A percentile compares a stretch with the other conserved stretches of the same genome.
These are phyloP conservation scores for Leishmania arabica DNA, from an alignment of 208 protist species.

Conservation along the genomic window DNA sequence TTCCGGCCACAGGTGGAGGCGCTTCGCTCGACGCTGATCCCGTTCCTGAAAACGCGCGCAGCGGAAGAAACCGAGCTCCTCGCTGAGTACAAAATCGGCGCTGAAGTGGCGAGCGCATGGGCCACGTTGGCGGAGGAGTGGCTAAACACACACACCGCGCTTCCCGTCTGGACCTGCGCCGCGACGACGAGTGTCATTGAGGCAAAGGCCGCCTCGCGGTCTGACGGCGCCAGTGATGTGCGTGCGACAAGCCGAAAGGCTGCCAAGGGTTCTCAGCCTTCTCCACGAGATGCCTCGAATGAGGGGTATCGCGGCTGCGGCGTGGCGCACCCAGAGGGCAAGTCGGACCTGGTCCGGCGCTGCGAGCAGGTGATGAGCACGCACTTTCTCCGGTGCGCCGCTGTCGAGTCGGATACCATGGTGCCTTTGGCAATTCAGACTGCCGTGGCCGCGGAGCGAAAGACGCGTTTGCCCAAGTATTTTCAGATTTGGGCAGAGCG, in stretches of 20 bases:
- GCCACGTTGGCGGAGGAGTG: constrained; percentile 28
- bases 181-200: constrained; percentile 9
- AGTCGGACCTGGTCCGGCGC: constrained; percentile 49
- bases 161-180: constrained; percentile 55
- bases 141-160: constrained; percentile 29
- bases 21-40: constrained; percentile 39
- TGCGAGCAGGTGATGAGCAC: constrained; percentile 53
- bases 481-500: constrained; percentile 39
- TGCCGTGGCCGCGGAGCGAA: constrained; percentile 44
- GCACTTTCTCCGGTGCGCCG: constrained; percentile 40
- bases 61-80: constrained; percentile 30
- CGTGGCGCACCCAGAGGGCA: constrained; percentile 56
- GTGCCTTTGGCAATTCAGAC: constrained; percentile 44
- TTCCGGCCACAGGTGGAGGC: constrained; percentile 49
- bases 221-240: not conserved
- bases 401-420: constrained; percentile 16
- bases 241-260: not conserved
- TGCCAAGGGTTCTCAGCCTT: not conserved
- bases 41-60: constrained; percentile 51
- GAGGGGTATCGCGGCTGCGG: constrained; percentile 35
- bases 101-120: constrained; percentile 37
- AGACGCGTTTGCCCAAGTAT: constrained; percentile 54
- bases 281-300: not conserved
- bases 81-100: constrained; percentile 21
- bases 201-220: constrained; percentile 19